Conservation (phyloP, 768 basidiomycete species). For the Erythrobasidium yunnanense region DNA sequence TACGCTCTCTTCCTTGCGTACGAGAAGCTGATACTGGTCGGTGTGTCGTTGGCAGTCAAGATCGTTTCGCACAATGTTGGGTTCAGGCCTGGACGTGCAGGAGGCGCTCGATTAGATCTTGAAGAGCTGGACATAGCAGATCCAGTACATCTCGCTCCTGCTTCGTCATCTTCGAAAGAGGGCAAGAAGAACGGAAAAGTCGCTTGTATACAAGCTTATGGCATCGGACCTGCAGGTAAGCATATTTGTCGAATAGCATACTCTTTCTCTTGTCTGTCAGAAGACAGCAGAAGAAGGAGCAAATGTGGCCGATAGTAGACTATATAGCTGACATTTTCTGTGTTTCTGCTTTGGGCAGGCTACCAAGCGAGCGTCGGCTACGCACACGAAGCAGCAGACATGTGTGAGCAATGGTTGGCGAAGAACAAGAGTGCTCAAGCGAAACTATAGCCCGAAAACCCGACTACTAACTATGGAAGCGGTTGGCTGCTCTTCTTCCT, state of each 20-base stretch:
- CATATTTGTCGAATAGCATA: too few relatives aligned
- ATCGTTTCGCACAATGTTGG: conserved; percentile 27
- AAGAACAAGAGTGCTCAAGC: neutral
- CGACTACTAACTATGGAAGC: too few relatives aligned
- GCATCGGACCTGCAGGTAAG: neutral
- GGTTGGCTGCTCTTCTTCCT: too few relatives aligned
- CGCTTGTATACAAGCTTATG: conserved; percentile 17
- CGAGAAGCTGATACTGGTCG: neutral
- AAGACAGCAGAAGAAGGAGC: neutral
- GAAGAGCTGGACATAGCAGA: conserved; percentile 13
- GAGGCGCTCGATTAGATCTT: conserved; percentile 16
- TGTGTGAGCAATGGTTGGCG: neutral
- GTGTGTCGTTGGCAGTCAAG: conserved; percentile 1
- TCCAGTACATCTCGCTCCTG: neutral
- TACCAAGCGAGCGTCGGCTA: conserved; percentile 19
- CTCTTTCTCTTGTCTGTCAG: too few relatives aligned
- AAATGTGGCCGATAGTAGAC: neutral
- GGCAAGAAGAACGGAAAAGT: neutral
- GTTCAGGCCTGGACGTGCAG: conserved; percentile 16
- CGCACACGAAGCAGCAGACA: conserved; percentile 16
- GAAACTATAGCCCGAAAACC: neutral
- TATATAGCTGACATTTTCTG: neutral
- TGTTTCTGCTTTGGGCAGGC: neutral
- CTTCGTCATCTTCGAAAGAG: neutral
- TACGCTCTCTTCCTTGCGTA: neutral